These are phyloP conservation scores for Plectosphaerella plurivora DNA, from an alignment of 2,329 filamentous ascomycete genomes.

Conservation along the genomic window DNA sequence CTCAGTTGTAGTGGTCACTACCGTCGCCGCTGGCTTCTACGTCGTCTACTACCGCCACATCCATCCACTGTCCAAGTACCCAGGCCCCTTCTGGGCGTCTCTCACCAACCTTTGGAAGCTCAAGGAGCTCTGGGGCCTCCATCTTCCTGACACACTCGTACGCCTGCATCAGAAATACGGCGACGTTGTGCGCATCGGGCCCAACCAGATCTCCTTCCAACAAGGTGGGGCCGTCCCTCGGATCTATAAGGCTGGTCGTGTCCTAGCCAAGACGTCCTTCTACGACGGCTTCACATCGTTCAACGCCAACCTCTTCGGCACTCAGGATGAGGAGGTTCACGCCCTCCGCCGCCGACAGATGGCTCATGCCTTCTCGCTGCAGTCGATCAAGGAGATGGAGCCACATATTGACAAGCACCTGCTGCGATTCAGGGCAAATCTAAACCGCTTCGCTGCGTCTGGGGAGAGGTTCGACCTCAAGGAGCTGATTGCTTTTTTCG, in stretches of 20 bases:
- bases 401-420: background rate
- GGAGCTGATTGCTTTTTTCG: background rate
- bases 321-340: background rate
- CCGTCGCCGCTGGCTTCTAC: background rate
- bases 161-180: background rate
- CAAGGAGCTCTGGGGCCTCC: background rate
- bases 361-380: background rate
- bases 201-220: background rate
- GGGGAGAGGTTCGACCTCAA: background rate
- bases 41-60: background rate
- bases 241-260: background rate
- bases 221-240: background rate
- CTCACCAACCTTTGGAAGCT: background rate
- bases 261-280: background rate
- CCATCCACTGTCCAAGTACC: background rate
- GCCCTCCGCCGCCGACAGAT: background rate
- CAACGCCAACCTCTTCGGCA: background rate
- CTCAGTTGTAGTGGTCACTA: background rate
- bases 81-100: background rate
- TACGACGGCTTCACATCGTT: background rate
- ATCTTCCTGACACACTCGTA: background rate
- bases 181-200: background rate
- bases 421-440: background rate
- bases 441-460: background rate
- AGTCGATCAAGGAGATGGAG: slow-evolving; percentile 3